Conservation (phyloP, 441 rosid genomes). For the Sinapis alba region DNA sequence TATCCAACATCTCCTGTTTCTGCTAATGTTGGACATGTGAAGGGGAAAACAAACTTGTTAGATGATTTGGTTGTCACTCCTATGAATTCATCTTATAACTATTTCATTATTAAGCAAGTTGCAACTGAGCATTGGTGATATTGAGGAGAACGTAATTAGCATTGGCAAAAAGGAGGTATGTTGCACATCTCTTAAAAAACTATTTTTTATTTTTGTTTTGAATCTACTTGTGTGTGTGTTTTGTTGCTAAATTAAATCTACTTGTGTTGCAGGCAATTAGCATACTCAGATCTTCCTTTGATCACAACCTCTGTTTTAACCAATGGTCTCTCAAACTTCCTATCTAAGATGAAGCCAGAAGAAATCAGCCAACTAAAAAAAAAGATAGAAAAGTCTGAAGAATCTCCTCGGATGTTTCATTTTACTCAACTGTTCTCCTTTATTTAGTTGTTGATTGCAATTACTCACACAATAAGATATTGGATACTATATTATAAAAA, state of each 20-base stretch:
- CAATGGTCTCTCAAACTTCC: constrained; percentile 22
- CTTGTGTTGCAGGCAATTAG: constrained; percentile 12
- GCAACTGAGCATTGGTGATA: constrained; percentile 1
- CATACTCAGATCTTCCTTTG: constrained; percentile 20
- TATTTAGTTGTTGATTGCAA: not conserved
- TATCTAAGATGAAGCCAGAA: not conserved
- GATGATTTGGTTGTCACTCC: constrained; percentile 27
- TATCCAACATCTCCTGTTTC: not conserved
- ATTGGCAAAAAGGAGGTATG: constrained; percentile 26
- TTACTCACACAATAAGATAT: not conserved
- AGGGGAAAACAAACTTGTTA: constrained; percentile 20
- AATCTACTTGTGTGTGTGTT: not conserved
- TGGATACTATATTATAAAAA: not conserved
- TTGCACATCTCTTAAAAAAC: not conserved
- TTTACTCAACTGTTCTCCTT: not conserved
- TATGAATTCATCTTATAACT: constrained; percentile 29
- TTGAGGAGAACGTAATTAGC: constrained; percentile 23
- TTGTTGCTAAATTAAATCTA: not conserved
- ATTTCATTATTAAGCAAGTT: constrained; percentile 15
- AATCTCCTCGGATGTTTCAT: not conserved
- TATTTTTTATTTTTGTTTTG: not conserved
- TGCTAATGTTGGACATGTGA: not conserved
- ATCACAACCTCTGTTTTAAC: constrained; percentile 26
- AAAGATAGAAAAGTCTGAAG: not conserved
- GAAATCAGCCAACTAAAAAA: constrained; percentile 1